Evolutionary conservation across 2,329 filamentous ascomycete genomes (phyloP).

Genomic region (Diaporthe sp.): DNA sequence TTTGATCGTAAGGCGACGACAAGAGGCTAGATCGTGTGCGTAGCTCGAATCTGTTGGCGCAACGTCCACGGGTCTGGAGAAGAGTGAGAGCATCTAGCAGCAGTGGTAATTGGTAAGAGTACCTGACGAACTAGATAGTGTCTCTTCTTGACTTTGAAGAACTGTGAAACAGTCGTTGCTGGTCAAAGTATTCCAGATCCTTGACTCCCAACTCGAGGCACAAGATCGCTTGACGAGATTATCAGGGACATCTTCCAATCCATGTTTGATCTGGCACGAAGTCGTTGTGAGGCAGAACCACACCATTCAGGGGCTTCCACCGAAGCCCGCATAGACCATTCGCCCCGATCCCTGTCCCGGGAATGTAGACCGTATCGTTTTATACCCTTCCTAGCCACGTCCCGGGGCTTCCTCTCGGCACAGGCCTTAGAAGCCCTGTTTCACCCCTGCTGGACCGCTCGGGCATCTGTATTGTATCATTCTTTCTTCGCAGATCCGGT

Average conservation of each 20-base stretch:
- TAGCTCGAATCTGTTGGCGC: no score
- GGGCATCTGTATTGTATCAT: background rate
- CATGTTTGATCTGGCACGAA: background rate
- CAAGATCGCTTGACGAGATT: background rate
- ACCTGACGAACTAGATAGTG: background rate
- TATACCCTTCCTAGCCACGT: background rate
- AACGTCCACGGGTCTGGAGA: background rate
- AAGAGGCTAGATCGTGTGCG: no score
- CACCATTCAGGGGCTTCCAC: background rate
- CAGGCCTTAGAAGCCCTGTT: background rate
- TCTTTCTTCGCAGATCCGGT: background rate
- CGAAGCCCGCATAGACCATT: background rate
- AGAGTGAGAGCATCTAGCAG: background rate
- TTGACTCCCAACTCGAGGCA: background rate
- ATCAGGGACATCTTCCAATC: background rate
- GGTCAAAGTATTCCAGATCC: background rate
- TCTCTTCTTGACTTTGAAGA: background rate
- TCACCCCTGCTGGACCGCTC: background rate
- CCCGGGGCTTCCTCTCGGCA: background rate
- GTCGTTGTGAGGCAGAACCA: background rate
- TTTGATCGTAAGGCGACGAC: background rate
- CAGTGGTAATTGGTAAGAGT: background rate
- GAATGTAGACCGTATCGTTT: background rate
- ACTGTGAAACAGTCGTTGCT: background rate
- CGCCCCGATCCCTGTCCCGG: no score